Base-by-base conservation (phyloP, 192 early-diverging fungal genomes). In the Umbelopsis sp. region DNA sequence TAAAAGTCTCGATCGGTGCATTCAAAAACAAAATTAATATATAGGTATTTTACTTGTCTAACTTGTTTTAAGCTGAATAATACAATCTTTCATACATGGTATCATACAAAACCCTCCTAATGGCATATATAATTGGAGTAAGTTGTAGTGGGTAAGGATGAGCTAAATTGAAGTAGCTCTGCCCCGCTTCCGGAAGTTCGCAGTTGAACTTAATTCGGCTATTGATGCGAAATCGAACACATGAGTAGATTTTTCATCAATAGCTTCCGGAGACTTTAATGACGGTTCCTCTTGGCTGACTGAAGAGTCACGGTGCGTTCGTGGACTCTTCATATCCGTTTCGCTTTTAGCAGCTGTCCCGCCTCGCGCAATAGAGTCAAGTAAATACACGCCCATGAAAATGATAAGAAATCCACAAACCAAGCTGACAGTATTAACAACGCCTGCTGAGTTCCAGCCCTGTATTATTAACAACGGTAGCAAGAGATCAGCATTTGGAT, bases 341-440 rank as follows among this genome's bases (percentile, higher is more conserved):
- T 62, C 56, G 56, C 12, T 32, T 22, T 53, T n/a, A 25, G n/a
- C 12, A 2, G 43, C 25, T 1, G 26, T 41, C 65, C 41, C 65
- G 36, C 36, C 34, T 24, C 59, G 80, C 41, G 83, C 81, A 52
- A 80, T 82, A 52, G 71, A 50, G 79, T 94, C 91, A 73, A 95
- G 82, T 77, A 94, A 79, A 83, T 95, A 92, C 17, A 97, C 96
- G 31, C 96, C 96, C 56, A 93, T 90, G 73, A 97, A 97, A 69
- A 96, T 96, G 54, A 93, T 96, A 12, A 94, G 78, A 71, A 97
- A 97, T 1, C 96, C 96, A 72, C 89, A 91, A 51, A 97, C 89
- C 66, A 97, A 82, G 34, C 90, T 93, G 25, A 91, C 85, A 72
- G 95, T 84, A 80, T 95, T 91, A 16, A 92, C 88, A 25, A 84